Evolutionary conservation across 2,329 filamentous ascomycete genomes (phyloP), one percentile per base, ranked within the genome.

Genomic region (Colletotrichum sp.): DNA sequence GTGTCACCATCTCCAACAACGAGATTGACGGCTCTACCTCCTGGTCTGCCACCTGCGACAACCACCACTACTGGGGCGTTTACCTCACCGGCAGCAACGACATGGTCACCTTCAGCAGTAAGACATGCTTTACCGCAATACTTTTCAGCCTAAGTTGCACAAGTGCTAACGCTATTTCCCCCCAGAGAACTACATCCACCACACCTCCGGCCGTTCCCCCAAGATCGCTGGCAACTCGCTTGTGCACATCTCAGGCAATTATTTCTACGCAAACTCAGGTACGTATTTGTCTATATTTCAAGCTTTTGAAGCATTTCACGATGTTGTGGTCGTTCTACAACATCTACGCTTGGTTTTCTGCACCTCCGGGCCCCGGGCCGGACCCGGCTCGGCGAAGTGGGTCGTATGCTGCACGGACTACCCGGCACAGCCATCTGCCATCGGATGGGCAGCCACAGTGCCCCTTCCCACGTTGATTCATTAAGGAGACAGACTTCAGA

Each of bases 1-100:
- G 88, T 58, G 87, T 92, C 24, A 90, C 89, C 33, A 87, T 92
- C 80, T 89, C 90, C 77, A 91, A 92, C 86, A 85, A 79, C 82
- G 87, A 90, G 78, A 88, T 92, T 77, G 87, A 92, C 78, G 90
- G 90, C 59, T 79, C 80, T 29, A 86, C 86, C 38, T 80, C 82
- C 21, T 92, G 85, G 83, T 91, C 89, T 13, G 87, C 90, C 6
- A 89, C 86, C 61, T 92, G 90, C 81, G 84, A 92, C 78, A 85
- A 84, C 54, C 86, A 90, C 81, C 89, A 91, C 82, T 91, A 92
- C 87, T 92, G 90, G 89, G 86, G 82, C 34, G 81, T 91, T 76
- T 90, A 90, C 83, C 85, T 92, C 63, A 86, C 85, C 54, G 90
- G 90, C n/a, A 83, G 85, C 70, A 85, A 82, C 79, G 90, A 92